Conservation (phyloP, 768 basidiomycete species). For the Hygrophorus pudorinus region DNA sequence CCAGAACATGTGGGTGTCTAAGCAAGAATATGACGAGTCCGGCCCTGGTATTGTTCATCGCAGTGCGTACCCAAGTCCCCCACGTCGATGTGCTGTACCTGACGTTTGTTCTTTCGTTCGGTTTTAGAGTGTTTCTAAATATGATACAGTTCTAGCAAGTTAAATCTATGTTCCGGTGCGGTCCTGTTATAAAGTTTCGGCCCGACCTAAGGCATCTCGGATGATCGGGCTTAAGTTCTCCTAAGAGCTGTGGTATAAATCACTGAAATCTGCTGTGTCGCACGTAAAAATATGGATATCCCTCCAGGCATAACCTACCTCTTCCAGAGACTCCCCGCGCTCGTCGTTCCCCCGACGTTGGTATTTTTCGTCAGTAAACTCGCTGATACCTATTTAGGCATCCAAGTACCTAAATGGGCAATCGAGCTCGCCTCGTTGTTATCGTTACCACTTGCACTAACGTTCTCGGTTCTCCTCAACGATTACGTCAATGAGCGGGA, state of each 20-base stretch:
- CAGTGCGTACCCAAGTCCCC: constrained; percentile 34
- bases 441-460: constrained; percentile 5
- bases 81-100: not conserved
- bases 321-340: constrained; percentile 1
- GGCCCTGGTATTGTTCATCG: constrained; percentile 75
- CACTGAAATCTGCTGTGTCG: too few relatives aligned
- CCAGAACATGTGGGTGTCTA: constrained; percentile 94
- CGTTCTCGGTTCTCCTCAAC: constrained; percentile 8
- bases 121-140: not conserved
- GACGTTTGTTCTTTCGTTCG: too few relatives aligned
- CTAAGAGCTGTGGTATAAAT: too few relatives aligned
- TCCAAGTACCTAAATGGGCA: not conserved
- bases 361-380: constrained; percentile 1
- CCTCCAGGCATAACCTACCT: constrained; percentile 4
- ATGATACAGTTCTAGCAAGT: not conserved
- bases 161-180: too few relatives aligned
- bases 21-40: constrained; percentile 87
- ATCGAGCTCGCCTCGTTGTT: not conserved
- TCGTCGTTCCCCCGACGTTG: not conserved
- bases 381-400: not conserved
- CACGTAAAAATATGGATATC: constrained; percentile 1
- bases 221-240: too few relatives aligned
- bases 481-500: constrained; percentile 13
- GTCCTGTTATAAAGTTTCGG: too few relatives aligned
- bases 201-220: too few relatives aligned